These are phyloP conservation scores for Rhynchosporium graminicola DNA, from an alignment of 2,329 filamentous ascomycete species.

Conservation along the genomic window DNA sequence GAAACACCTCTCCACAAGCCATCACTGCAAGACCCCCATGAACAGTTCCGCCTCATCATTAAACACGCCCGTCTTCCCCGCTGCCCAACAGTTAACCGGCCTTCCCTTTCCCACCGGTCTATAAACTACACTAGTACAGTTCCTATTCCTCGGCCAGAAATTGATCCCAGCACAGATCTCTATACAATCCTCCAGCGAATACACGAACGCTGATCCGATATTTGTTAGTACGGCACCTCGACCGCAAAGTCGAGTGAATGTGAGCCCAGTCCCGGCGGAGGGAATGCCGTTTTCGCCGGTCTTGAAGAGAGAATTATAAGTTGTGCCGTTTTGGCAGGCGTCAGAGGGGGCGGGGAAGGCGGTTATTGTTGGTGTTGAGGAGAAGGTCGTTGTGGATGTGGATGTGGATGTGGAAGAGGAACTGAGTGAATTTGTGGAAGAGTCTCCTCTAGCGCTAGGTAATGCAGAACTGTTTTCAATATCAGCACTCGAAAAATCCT, in stretches of 20 bases:
- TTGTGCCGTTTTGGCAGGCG: constrained; percentile 7
- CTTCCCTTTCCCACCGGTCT: background rate
- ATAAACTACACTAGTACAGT: background rate
- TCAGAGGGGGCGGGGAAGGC: background rate
- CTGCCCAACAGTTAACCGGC: constrained; percentile 2
- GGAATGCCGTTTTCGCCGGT: background rate
- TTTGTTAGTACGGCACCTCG: background rate
- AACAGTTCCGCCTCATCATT: background rate
- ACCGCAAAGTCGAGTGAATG: constrained; percentile 2
- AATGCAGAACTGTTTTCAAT: background rate
- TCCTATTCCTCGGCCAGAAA: background rate
- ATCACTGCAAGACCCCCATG: background rate
- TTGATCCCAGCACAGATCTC: constrained; percentile 9
- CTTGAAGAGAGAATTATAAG: background rate
- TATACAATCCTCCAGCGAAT: background rate
- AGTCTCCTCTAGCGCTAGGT: background rate
- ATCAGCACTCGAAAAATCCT: background rate
- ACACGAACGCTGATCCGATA: constrained; percentile 1
- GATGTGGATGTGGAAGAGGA: background rate
- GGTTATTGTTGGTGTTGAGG: background rate
- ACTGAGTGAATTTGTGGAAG: background rate
- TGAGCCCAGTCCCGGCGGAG: background rate
- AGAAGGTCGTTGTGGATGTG: background rate
- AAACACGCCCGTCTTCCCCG: background rate
- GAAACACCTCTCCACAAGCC: background rate